Percentiles rank a stretch among this genome's conserved stretches.
phyloP scores from a whole-genome alignment of 2,329 filamentous ascomycete species.

The Ophiostoma montium region DNA sequence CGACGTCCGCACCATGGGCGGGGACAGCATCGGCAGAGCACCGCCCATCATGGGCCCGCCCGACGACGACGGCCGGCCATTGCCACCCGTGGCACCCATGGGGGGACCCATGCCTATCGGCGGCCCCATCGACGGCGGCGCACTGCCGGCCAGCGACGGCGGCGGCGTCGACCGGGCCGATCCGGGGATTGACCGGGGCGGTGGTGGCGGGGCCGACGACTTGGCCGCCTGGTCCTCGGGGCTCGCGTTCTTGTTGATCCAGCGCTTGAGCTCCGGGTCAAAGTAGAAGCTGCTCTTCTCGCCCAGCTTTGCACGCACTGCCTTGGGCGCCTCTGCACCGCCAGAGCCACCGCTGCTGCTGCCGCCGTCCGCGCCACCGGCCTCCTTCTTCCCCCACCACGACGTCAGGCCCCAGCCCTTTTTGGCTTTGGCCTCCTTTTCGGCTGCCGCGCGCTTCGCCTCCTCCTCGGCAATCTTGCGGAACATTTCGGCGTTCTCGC shows the following conservation, averaged over 20 bases:
- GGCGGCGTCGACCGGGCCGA: slow-evolving; percentile 39
- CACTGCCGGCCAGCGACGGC: slow-evolving; percentile 25
- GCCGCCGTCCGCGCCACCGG: slow-evolving; percentile 23
- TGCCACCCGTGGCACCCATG: slow-evolving; percentile 24
- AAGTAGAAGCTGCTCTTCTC: slow-evolving; percentile 90
- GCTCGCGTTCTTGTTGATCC: slow-evolving; percentile 90
- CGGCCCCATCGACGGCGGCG: slow-evolving; percentile 8
- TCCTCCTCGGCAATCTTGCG: slow-evolving; percentile 68
- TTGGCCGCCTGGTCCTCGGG: slow-evolving; percentile 45
- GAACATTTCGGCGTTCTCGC: slow-evolving; percentile 74
- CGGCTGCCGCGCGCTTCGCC: slow-evolving; percentile 45
- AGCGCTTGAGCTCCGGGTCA: slow-evolving; percentile 90
- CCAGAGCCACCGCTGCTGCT: slow-evolving; percentile 11
- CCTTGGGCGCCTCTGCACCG: slow-evolving; percentile 35
- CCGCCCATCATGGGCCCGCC: slow-evolving; percentile 7
- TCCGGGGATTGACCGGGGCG: slow-evolving; percentile 48
- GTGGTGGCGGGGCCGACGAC: slow-evolving; percentile 77
- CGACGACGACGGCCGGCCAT: slow-evolving; percentile 14
- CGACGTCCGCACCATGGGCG: slow-evolving; percentile 24
- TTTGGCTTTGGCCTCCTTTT: slow-evolving; percentile 36
- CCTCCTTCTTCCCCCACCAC: slow-evolving; percentile 62
- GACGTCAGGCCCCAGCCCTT: slow-evolving; percentile 70
- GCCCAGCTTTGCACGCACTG: slow-evolving; percentile 86
- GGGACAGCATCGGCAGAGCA: neutral
- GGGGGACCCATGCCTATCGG: slow-evolving; percentile 10